Evolutionary conservation across 345 rosid species (phyloP).

Genomic region (Atalantia buxifolia): DNA sequence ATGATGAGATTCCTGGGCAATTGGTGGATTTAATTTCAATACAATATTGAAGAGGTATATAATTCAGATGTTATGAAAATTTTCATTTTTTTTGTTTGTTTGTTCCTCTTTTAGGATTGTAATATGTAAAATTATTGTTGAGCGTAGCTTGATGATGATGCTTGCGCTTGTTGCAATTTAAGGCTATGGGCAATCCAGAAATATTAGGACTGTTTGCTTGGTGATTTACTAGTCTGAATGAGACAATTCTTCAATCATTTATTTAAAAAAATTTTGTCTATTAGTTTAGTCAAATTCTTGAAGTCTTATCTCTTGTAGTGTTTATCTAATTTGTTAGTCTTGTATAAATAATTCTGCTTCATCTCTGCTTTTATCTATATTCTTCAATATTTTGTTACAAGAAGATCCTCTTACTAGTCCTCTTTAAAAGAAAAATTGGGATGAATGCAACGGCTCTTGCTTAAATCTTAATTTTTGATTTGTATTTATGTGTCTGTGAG

Average conservation of each 20-base stretch:
- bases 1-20: neutral
- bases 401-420: neutral
- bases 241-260: neutral
- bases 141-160: neutral
- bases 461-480: neutral
- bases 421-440: neutral
- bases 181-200: neutral
- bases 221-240: neutral
- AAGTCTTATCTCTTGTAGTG: neutral
- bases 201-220: neutral
- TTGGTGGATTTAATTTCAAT: neutral
- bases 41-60: neutral
- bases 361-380: neutral
- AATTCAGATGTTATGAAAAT: neutral
- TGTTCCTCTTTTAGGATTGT: neutral
- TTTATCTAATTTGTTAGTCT: neutral
- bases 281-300: too few species aligned
- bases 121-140: neutral
- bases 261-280: neutral
- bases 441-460: neutral
- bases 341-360: neutral
- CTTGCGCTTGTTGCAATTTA: neutral
- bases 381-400: neutral
- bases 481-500: neutral
- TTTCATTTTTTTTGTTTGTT: neutral